phyloP scores from a whole-genome alignment of 495 filamentous ascomycete genomes.

The Mytilinidion resinicola region DNA sequence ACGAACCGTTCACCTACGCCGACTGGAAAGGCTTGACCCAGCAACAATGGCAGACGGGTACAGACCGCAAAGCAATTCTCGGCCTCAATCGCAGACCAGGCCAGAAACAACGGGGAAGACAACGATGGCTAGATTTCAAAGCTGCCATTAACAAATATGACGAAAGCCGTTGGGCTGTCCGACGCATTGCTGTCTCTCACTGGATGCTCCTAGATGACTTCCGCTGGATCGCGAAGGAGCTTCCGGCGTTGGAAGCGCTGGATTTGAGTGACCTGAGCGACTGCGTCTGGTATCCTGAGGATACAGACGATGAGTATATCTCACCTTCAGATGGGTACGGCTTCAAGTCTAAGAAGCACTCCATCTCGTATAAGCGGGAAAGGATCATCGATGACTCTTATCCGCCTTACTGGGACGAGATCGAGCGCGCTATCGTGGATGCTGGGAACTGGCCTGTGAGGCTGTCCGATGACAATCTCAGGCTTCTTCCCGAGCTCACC shows the following conservation, averaged over 20 bases:
- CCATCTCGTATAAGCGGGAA: too few relatives aligned
- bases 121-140: background rate
- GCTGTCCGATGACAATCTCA: too few relatives aligned
- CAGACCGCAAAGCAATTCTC: background rate
- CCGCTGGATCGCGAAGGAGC: conserved; percentile 8
- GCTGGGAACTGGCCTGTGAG: too few relatives aligned
- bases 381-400: too few relatives aligned
- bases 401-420: too few relatives aligned
- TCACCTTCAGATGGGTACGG: background rate
- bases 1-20: conserved; percentile 21
- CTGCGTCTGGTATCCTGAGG: background rate
- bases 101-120: background rate
- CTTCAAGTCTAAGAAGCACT: background rate
- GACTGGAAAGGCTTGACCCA: conserved; percentile 13
- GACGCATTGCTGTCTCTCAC: conserved; percentile 10
- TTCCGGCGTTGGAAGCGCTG: conserved; percentile 9
- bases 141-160: background rate
- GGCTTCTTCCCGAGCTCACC: too few relatives aligned
- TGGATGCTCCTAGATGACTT: conserved; percentile 17
- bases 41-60: background rate
- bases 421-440: too few relatives aligned
- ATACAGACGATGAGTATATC: background rate
- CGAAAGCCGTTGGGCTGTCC: conserved; percentile 4
- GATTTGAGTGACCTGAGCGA: conserved; percentile 17
- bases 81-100: conserved; percentile 8